These are phyloP conservation scores for Geosmithia putterillii DNA, from an alignment of 2,329 filamentous ascomycete genomes.

Conservation along the genomic window DNA sequence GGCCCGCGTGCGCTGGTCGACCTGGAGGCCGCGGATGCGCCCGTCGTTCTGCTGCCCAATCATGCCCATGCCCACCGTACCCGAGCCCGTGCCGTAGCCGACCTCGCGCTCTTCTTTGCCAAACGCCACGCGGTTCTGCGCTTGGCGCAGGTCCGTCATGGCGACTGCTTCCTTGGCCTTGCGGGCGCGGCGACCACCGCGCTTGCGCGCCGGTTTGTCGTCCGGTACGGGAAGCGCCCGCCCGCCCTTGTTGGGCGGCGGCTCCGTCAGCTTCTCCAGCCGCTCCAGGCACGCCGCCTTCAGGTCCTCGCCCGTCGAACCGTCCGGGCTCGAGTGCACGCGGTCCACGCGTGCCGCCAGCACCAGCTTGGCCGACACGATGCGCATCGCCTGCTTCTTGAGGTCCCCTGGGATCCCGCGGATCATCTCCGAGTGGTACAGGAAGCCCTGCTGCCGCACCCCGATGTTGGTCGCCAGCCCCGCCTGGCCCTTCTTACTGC, in stretches of 20 bases:
- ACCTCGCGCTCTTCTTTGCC: conserved; percentile 92
- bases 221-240: conserved; percentile 85
- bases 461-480: conserved; percentile 90
- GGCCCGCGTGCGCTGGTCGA: conserved; percentile 85
- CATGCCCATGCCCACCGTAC: conserved; percentile 86
- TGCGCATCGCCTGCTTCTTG: conserved; percentile 88
- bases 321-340: conserved; percentile 69
- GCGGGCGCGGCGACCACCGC: conserved; percentile 76
- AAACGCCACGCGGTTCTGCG: conserved; percentile 92
- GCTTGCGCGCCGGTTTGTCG: conserved; percentile 87
- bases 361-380: conserved; percentile 84
- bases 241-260: conserved; percentile 76
- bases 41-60: conserved; percentile 82
- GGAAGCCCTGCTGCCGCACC: conserved; percentile 80
- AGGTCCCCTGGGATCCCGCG: conserved; percentile 73
- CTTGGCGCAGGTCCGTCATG: conserved; percentile 93
- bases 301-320: conserved; percentile 70
- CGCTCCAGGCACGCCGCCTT: conserved; percentile 74
- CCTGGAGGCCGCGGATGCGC: conserved; percentile 75
- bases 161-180: conserved; percentile 95
- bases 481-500: conserved; percentile 74
- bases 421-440: conserved; percentile 87
- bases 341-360: conserved; percentile 88
- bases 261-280: conserved; percentile 85
- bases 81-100: conserved; percentile 77